phyloP scores from a whole-genome alignment of 2,329 filamentous ascomycete genomes.

The Colletotrichum orbiculare region DNA sequence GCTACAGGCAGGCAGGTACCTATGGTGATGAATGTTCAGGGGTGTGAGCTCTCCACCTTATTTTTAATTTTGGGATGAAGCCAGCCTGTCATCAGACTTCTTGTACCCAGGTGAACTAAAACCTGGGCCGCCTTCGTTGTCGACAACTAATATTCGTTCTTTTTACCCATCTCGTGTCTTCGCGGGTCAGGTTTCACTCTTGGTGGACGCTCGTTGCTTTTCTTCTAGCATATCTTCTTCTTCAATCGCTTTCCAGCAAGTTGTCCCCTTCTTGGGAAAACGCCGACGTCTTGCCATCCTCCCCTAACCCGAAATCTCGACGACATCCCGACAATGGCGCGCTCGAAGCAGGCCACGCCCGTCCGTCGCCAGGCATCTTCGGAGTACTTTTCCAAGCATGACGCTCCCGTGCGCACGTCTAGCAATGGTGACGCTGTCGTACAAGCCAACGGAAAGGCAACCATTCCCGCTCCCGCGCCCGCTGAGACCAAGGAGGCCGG shows the following conservation, averaged over 20 bases:
- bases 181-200: neutral
- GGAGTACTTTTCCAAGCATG: constrained; percentile 68
- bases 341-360: constrained; percentile 75
- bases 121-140: constrained; percentile 6
- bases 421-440: constrained; percentile 37
- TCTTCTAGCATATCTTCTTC: neutral
- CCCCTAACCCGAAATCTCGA: neutral
- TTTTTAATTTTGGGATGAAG: constrained; percentile 40
- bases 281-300: neutral
- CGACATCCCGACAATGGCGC: constrained; percentile 67
- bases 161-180: no score
- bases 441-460: constrained; percentile 44
- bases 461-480: constrained; percentile 38
- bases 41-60: constrained; percentile 35
- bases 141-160: neutral
- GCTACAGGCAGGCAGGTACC: no score
- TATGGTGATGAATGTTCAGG: constrained; percentile 1
- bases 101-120: no score
- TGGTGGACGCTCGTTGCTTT: neutral
- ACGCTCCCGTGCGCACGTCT: constrained; percentile 48
- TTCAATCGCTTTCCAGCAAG: neutral
- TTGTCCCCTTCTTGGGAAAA: neutral
- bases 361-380: constrained; percentile 74
- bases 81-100: constrained; percentile 38
- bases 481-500: constrained; percentile 63